Conservation (phyloP, 768 basidiomycete genomes). For the Rhizopogon salebrosus region DNA sequence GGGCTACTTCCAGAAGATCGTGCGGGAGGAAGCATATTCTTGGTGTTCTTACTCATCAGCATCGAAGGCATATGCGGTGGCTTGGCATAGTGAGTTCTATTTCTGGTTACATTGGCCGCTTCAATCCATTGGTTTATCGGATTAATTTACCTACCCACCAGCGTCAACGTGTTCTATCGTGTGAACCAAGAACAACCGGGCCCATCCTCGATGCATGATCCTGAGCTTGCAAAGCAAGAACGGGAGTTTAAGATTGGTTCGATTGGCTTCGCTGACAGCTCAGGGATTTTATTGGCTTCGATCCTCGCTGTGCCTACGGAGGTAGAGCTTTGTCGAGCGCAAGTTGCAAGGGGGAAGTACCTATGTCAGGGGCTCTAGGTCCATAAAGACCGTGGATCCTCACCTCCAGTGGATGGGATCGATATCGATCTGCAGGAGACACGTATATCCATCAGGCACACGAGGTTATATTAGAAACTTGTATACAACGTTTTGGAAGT, state of each 20-base stretch:
- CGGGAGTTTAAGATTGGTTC: slow-evolving; percentile 89
- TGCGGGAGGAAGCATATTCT: slow-evolving; percentile 43
- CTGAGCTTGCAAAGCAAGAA: slow-evolving; percentile 65
- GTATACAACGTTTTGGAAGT: background rate
- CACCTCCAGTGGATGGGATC: background rate
- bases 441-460: slow-evolving; percentile 4
- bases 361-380: slow-evolving; percentile 60
- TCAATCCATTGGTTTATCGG: background rate
- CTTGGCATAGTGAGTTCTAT: slow-evolving; percentile 69
- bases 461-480: background rate
- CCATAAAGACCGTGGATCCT: background rate
- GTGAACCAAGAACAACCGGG: slow-evolving; percentile 69
- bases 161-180: slow-evolving; percentile 83
- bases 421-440: background rate
- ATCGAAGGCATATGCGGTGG: slow-evolving; percentile 93
- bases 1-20: slow-evolving; percentile 53
- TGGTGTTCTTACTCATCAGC: slow-evolving; percentile 75
- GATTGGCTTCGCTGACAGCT: slow-evolving; percentile 80
- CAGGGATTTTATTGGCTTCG: slow-evolving; percentile 51
- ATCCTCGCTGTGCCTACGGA: slow-evolving; percentile 47
- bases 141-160: slow-evolving; percentile 30
- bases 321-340: slow-evolving; percentile 67
- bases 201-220: slow-evolving; percentile 38
- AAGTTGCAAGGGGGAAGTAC: slow-evolving; percentile 63
- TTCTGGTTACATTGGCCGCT: background rate